Evolutionary conservation across 495 filamentous ascomycete species (phyloP).

Genomic region (Tetracladium setigerum): DNA sequence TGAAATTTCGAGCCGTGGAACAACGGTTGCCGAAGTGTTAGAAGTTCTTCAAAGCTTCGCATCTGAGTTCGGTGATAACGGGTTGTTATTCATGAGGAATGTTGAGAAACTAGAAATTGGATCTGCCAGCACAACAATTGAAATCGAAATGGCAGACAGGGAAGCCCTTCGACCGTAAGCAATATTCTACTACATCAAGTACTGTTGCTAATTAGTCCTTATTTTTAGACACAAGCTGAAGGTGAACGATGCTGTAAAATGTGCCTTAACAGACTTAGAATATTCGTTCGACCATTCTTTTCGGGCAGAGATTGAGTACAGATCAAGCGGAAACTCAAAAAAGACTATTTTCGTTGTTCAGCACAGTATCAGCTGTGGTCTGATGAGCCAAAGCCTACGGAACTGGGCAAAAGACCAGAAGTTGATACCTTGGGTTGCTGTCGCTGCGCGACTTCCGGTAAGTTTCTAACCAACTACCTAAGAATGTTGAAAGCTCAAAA

Average conservation of each 20-base stretch:
- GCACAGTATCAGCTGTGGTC: conserved; percentile 19
- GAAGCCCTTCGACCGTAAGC: conserved; percentile 15
- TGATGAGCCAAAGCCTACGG: conserved; percentile 17
- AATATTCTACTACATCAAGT: neutral
- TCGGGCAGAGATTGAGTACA: conserved; percentile 7
- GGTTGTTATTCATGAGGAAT: conserved; percentile 32
- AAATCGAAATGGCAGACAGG: conserved; percentile 13
- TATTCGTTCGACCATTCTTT: conserved; percentile 17
- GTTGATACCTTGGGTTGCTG: conserved; percentile 32
- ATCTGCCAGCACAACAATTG: conserved; percentile 18
- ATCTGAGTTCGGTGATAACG: conserved; percentile 24
- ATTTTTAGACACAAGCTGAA: conserved; percentile 12
- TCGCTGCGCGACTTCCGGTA: conserved; percentile 29
- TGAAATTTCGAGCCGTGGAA: conserved; percentile 20
- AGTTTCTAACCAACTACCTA: neutral
- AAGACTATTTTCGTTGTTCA: conserved; percentile 21
- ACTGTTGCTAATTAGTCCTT: conserved; percentile 5
- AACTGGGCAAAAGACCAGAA: conserved; percentile 29
- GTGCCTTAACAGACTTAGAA: neutral
- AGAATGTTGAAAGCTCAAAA: neutral
- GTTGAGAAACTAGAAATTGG: conserved; percentile 24
- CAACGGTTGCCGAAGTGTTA: conserved; percentile 20
- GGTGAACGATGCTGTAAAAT: conserved; percentile 8
- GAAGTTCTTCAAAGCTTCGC: conserved; percentile 27
- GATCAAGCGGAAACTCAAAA: neutral